Conservation (phyloP, 2,329 filamentous ascomycete species). For the Xylaria sp. region DNA sequence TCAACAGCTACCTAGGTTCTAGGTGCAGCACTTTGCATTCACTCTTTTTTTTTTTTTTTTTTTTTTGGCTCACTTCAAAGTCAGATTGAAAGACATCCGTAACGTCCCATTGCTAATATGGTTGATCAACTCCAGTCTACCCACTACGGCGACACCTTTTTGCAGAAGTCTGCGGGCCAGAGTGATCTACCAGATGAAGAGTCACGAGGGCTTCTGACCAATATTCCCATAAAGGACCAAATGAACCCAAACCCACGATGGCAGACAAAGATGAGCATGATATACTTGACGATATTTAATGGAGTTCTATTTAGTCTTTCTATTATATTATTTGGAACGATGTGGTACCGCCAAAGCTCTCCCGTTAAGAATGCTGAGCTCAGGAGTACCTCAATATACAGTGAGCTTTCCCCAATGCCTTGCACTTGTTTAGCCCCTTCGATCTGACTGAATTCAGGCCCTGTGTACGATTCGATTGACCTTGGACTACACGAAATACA, state of each 20-base stretch:
- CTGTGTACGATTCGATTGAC: constrained; percentile 40
- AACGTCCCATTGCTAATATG: not conserved
- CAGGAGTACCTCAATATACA: constrained; percentile 17
- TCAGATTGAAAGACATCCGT: too few species aligned
- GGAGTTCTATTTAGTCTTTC: constrained; percentile 1
- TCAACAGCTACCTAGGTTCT: too few species aligned
- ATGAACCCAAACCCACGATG: not conserved
- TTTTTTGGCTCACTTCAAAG: too few species aligned
- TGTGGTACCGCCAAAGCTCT: not conserved
- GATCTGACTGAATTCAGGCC: constrained; percentile 32
- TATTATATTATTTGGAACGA: not conserved
- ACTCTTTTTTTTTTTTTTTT: too few species aligned
- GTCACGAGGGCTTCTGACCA: constrained; percentile 8
- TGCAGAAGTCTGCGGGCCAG: not conserved
- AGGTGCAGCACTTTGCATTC: too few species aligned
- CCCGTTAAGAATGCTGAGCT: constrained; percentile 15
- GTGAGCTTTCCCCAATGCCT: not conserved
- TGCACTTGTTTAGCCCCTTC: not conserved
- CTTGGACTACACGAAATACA: constrained; percentile 34
- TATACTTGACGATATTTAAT: constrained; percentile 10
- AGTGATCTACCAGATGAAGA: constrained; percentile 6
- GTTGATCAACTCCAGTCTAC: not conserved
- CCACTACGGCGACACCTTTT: not conserved
- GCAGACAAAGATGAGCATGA: not conserved
- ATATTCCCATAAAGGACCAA: not conserved